Percentiles rank a stretch among this genome's conserved stretches.
phyloP scores from a whole-genome alignment of 1,284 basidiomycete species.

The Ganoderma sp. region DNA sequence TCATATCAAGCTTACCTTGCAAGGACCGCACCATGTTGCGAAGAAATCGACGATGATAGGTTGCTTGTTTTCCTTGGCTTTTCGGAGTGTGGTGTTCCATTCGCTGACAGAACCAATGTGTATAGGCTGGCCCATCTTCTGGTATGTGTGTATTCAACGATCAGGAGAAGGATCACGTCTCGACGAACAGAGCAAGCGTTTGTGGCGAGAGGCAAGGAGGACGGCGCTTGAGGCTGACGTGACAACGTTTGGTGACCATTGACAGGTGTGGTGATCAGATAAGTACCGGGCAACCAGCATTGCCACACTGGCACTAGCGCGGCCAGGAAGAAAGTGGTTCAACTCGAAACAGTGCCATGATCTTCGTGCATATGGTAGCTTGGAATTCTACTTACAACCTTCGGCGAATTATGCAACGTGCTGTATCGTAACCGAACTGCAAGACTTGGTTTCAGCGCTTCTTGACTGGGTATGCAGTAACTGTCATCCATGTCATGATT shows the following conservation, averaged over 20 bases:
- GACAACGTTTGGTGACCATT: background rate
- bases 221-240: slow-evolving; percentile 8
- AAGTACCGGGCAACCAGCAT: too few species aligned
- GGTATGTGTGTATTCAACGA: background rate
- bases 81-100: slow-evolving; percentile 21
- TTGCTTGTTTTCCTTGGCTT: slow-evolving; percentile 15
- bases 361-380: too few species aligned
- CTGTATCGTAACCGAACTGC: too few species aligned
- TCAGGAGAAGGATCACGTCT: background rate
- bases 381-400: too few species aligned
- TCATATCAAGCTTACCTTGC: slow-evolving; percentile 27
- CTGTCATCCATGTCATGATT: background rate
- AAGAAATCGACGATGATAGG: slow-evolving; percentile 24
- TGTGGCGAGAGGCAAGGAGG: background rate
- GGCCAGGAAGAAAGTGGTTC: too few species aligned
- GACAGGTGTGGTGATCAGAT: background rate
- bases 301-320: too few species aligned
- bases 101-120: slow-evolving; percentile 19
- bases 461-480: background rate
- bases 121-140: slow-evolving; percentile 12
- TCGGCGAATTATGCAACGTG: too few species aligned
- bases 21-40: slow-evolving; percentile 22
- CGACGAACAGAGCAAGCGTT: background rate
- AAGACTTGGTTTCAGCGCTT: background rate
- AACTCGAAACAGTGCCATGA: too few species aligned